Base-by-base conservation (phyloP, 108 stramenopile genomes). In the Aurantiochytrium sp. region DNA sequence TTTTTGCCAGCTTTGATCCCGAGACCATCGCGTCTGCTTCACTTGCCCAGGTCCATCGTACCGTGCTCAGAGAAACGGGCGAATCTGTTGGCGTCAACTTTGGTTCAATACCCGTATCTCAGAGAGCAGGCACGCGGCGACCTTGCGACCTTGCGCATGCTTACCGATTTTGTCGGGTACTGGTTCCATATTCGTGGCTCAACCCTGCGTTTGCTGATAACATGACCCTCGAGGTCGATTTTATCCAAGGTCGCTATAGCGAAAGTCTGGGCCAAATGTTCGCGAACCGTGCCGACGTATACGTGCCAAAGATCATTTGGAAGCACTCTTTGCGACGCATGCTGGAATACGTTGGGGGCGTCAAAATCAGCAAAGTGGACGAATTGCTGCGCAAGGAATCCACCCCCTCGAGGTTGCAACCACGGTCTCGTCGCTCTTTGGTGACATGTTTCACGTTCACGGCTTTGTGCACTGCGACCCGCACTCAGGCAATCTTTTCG, bases 401-500 rank as follows among this genome's bases (percentile, higher is more conserved):
- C 72, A 91, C 60, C 90, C 92, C 44, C 18, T 25, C 8, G 88
- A 57, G 43, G 92, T 93, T 25, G 92, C 90, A 5, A 21, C 53
- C 29, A 92, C 90, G 55, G 90, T 91, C 10, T 87, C 89, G 14
- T 44, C 55, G 4, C 25, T 72, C 6, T 93, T 92, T 73, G 89
- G 90, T 25, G 83, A 87, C 19, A 58, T 89, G 59, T 60, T 87
- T n/a, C 51, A 58, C 42, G 44, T 51, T 23, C 44, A 43, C 12
- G 69, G 73, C 35, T 89, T 93, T 19, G 55, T 91, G 23, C 92
- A 93, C 76, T 91, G 90, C 58, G 92, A 93, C 60, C 92, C 92
- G 5, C 92, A 93, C 58, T 92, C 92, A 21, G 92, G 92, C 4
- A 92, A 92, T 64, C 64, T 92, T 45, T 69, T 91, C 64, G 91